phyloP scores from a whole-genome alignment of 2,329 filamentous ascomycete genomes.

The Beauveria medogensis region DNA sequence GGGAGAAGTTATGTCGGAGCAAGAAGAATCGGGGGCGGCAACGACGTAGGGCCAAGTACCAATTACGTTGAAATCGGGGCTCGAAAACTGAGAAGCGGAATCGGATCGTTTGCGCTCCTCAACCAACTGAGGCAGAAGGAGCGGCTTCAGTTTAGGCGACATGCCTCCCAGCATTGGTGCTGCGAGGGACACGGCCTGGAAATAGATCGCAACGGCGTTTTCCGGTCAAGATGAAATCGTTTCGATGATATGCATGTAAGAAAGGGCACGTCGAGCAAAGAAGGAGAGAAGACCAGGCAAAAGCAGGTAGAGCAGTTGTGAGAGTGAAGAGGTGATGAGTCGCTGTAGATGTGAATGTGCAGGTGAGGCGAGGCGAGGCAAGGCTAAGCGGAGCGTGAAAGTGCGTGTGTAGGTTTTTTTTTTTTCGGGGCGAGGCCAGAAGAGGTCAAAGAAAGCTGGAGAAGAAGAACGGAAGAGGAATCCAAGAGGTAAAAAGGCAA shows the following conservation, averaged over 20 bases:
- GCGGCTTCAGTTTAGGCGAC: constrained; percentile 43
- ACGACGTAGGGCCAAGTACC: constrained; percentile 27
- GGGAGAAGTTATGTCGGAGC: constrained; percentile 62
- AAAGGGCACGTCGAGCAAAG: not conserved
- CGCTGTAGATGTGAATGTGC: not conserved
- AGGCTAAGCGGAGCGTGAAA: not conserved
- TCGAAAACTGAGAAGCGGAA: constrained; percentile 17
- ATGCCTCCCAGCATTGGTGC: constrained; percentile 22
- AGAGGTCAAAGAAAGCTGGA: constrained; percentile 5
- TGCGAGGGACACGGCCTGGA: constrained; percentile 7
- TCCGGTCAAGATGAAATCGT: not conserved
- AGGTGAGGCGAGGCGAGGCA: not conserved
- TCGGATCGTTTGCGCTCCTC: constrained; percentile 38
- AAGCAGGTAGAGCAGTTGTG: not conserved
- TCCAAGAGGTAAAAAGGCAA: not conserved
- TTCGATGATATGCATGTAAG: constrained; percentile 2
- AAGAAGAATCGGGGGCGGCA: constrained; percentile 45
- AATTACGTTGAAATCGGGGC: constrained; percentile 26
- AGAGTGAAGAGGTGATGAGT: not conserved
- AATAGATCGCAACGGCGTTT: not conserved
- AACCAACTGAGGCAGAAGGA: constrained; percentile 46
- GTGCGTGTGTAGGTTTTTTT: not conserved
- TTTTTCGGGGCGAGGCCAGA: not conserved
- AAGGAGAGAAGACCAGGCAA: not conserved
- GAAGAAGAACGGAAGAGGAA: not conserved